Base-by-base conservation (phyloP, 1,284 basidiomycete species). In the Leccinum cinnamomeum region DNA sequence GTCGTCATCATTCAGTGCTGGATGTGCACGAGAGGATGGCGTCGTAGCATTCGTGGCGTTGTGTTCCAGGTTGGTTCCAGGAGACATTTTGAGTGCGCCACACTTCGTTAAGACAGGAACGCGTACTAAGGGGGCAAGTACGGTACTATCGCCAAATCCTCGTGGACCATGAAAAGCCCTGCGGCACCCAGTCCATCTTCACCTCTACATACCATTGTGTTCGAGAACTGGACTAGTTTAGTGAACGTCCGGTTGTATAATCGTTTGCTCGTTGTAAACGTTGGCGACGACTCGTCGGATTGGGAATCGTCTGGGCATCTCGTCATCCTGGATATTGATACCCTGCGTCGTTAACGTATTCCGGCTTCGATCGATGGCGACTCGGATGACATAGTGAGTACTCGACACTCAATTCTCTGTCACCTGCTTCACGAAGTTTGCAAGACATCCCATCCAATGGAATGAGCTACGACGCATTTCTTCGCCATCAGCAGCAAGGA, bases 161-260 rank as follows among this genome's bases (percentile, higher is more conserved):
- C 28, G 41, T 62, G 63, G 56, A 62, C 2, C 35, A 5, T 37
- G 63, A 30, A 58, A 30, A 33, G 23, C 63, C 63, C 10, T 65
- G 51, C 3, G 28, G 14, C 7, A n/a, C 57, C 11, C 56, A 56
- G 12, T 23, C 25, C 10, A 30, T 62, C 6, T 35, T 64, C 14
- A 65, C 56, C 8, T 61, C 18, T 3, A 30, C n/a, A 35, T 5
- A 39, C 20, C 2, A 35, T 39, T 16, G 18, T 8, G 4, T 18
- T 55, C 1, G n/a, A 33, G 18, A 53, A 59, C 39, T 64, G 58
- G 63, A 25, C 33, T 30, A 18, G 55, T 20, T 39, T 50, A 48
- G 44, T 56, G 8, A 14, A 58, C 25, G 46, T 65, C 30, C 56
- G 10, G 51, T 23, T 65, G 64, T 56, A 62, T 28, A 28, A 28